Percentiles rank a stretch among this genome's conserved stretches.
Evolutionary conservation across 116 monocot genomes (phyloP).

Genomic region (Iris pallida): DNA sequence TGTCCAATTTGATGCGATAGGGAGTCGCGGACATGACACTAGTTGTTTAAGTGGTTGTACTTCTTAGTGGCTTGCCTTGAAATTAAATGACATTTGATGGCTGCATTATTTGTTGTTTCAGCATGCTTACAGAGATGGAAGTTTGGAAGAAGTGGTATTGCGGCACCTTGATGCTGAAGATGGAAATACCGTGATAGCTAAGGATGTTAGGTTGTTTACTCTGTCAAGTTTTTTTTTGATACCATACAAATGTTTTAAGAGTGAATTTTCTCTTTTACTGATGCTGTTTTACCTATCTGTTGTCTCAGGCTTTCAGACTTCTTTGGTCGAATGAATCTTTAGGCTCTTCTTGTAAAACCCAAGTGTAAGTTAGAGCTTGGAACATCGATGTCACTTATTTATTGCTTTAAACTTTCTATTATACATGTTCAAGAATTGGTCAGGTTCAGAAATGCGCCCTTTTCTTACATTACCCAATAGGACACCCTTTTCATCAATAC

Average conservation of each 20-base stretch:
- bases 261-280: neutral
- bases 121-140: slow-evolving; percentile 96
- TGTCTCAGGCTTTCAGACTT: slow-evolving; percentile 78
- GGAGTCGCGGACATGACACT: too few species aligned
- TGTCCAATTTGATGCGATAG: too few species aligned
- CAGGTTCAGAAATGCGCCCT: neutral
- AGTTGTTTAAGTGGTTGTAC: neutral
- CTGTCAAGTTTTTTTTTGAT: slow-evolving; percentile 4
- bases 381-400: neutral
- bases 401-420: neutral
- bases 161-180: slow-evolving; percentile 90
- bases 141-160: slow-evolving; percentile 77
- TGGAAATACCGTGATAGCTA: slow-evolving; percentile 82
- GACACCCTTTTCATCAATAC: neutral
- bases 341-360: slow-evolving; percentile 18
- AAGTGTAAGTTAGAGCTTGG: slow-evolving; percentile 26
- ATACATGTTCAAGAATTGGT: neutral
- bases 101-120: slow-evolving; percentile 24
- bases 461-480: neutral
- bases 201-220: slow-evolving; percentile 62
- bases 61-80: neutral
- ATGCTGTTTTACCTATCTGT: neutral
- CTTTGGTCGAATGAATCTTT: slow-evolving; percentile 48
- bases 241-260: neutral
- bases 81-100: neutral